Evolutionary conservation across 1,139 yeast species (phyloP).

Genomic region (Zhuliangozyma parablackwelliae): DNA sequence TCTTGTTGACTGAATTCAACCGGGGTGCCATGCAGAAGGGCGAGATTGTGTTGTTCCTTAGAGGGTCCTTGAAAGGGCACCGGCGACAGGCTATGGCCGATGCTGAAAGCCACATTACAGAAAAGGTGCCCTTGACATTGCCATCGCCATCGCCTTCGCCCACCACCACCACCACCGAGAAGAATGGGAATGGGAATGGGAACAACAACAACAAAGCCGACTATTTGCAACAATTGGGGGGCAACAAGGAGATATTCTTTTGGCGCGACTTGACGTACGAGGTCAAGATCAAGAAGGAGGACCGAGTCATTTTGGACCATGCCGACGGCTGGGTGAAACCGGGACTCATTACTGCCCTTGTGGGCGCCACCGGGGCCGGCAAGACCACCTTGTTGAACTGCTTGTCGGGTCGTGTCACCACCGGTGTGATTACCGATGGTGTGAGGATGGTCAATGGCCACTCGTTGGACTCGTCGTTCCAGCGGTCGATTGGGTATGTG

Average conservation of each 20-base stretch:
- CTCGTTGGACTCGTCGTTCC: constrained; percentile 29
- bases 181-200: constrained; percentile 20
- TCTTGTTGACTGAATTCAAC: constrained; percentile 58
- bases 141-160: constrained; percentile 1
- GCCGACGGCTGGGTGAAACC: constrained; percentile 42
- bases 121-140: constrained; percentile 6
- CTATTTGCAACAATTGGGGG: constrained; percentile 1
- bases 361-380: constrained; percentile 37
- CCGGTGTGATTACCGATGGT: constrained; percentile 34
- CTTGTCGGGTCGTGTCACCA: constrained; percentile 31
- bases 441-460: constrained; percentile 36
- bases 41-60: constrained; percentile 62
- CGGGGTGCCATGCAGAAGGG: constrained; percentile 81
- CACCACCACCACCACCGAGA: too few species aligned
- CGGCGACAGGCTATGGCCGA: constrained; percentile 5
- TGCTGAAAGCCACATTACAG: constrained; percentile 8
- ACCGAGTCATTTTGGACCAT: constrained; percentile 58
- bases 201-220: constrained; percentile 3
- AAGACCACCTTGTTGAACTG: constrained; percentile 32
- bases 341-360: constrained; percentile 29
- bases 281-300: constrained; percentile 58
- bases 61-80: constrained; percentile 7
- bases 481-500: constrained; percentile 38
- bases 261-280: constrained; percentile 77
- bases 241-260: constrained; percentile 52